Conservation (phyloP, 2,329 filamentous ascomycete genomes). For the Clonostachys solani region DNA sequence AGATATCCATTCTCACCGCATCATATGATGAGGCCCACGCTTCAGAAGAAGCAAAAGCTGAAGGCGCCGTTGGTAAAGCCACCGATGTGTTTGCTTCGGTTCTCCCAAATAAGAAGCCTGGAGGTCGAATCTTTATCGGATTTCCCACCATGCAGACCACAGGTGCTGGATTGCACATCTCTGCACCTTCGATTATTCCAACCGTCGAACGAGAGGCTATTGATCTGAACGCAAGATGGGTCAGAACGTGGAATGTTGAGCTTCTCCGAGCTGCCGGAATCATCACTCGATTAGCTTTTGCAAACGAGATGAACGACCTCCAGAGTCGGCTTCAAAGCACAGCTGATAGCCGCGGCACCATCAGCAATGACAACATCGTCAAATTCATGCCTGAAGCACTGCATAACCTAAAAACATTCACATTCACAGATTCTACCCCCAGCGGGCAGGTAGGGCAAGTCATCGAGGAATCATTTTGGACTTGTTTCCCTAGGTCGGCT, state of each 20-base stretch:
- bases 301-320: slow-evolving; percentile 79
- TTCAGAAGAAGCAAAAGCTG: slow-evolving; percentile 46
- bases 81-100: slow-evolving; percentile 87
- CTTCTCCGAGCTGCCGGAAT: slow-evolving; percentile 89
- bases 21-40: slow-evolving; percentile 79
- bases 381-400: slow-evolving; percentile 73
- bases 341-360: slow-evolving; percentile 40
- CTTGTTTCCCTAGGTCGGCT: slow-evolving; percentile 68
- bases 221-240: slow-evolving; percentile 91
- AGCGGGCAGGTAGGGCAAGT: slow-evolving; percentile 77
- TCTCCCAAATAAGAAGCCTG: slow-evolving; percentile 75
- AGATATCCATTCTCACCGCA: slow-evolving; percentile 82
- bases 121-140: slow-evolving; percentile 90
- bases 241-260: slow-evolving; percentile 92
- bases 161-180: slow-evolving; percentile 88
- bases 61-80: slow-evolving; percentile 46
- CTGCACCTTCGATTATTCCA: slow-evolving; percentile 91
- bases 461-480: slow-evolving; percentile 96
- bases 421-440: slow-evolving; percentile 85
- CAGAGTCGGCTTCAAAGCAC: slow-evolving; percentile 52
- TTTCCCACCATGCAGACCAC: slow-evolving; percentile 98
- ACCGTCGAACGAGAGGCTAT: slow-evolving; percentile 97
- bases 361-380: slow-evolving; percentile 59
- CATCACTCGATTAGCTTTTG: slow-evolving; percentile 81
- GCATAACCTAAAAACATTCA: slow-evolving; percentile 83